Evolutionary conservation across 495 filamentous ascomycete genomes (phyloP).

Genomic region (Podospora australis): DNA sequence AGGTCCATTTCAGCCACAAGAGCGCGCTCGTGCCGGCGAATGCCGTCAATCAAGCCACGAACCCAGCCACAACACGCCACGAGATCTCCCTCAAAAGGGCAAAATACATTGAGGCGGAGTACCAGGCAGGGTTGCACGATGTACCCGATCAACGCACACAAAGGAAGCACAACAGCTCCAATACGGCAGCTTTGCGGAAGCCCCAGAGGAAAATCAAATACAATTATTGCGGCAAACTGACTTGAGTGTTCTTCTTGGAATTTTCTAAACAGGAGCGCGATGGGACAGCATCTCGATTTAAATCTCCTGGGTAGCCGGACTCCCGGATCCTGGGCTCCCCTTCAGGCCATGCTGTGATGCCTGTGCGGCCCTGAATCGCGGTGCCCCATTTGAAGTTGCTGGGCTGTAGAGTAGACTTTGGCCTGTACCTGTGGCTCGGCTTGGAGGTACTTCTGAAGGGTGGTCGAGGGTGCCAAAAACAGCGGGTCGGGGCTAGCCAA

Average conservation of each 20-base stretch:
- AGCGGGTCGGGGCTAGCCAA: conserved; percentile 8
- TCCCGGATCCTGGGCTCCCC: conserved; percentile 33
- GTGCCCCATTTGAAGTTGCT: conserved; percentile 2
- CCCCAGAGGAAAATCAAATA: too few relatives aligned
- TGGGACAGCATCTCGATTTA: conserved; percentile 11
- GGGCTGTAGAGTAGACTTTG: conserved; percentile 3
- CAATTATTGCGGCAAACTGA: conserved; percentile 7
- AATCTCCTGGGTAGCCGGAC: conserved; percentile 6
- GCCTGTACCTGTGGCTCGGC: conserved; percentile 3
- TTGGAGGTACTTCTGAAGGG: conserved; percentile 7
- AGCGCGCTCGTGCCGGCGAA: conserved; percentile 5
- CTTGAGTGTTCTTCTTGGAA: conserved; percentile 9
- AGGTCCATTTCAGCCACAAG: conserved; percentile 8
- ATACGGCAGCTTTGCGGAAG: too few relatives aligned
- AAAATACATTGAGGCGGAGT: too few relatives aligned
- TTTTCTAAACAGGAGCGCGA: conserved; percentile 10
- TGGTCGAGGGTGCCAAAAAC: conserved; percentile 12
- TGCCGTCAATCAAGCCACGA: too few relatives aligned
- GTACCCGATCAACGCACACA: too few relatives aligned
- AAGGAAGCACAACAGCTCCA: too few relatives aligned
- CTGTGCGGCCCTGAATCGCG: conserved; percentile 8
- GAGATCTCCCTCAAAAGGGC: too few relatives aligned
- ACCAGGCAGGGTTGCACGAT: too few relatives aligned
- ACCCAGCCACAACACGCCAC: too few relatives aligned
- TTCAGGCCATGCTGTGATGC: conserved; percentile 7